These are phyloP conservation scores for Arachnomyces sp. DNA, from an alignment of 2,329 filamentous ascomycete genomes.

Conservation along the genomic window DNA sequence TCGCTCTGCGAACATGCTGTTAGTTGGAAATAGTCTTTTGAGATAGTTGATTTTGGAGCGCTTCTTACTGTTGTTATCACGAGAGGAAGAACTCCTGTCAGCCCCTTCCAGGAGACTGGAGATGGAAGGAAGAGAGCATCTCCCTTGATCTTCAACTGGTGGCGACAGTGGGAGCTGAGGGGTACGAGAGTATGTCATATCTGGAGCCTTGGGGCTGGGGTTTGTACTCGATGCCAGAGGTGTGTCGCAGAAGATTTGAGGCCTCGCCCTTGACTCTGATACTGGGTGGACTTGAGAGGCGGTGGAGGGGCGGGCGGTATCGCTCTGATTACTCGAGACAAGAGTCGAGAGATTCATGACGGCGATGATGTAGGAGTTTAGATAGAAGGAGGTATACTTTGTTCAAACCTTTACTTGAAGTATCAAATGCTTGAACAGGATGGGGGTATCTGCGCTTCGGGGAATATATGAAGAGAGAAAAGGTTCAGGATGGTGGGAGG, in stretches of 20 bases:
- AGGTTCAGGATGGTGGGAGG: no score
- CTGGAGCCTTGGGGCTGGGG: constrained; percentile 4
- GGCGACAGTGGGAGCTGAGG: constrained; percentile 27
- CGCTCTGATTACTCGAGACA: constrained; percentile 4
- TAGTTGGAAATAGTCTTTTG: constrained; percentile 43
- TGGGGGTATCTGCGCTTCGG: no score
- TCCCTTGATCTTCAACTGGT: constrained; percentile 50
- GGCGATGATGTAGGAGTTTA: no score
- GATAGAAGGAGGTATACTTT: no score
- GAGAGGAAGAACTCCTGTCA: constrained; percentile 55
- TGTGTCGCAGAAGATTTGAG: neutral
- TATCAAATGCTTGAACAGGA: no score
- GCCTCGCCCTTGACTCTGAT: constrained; percentile 21
- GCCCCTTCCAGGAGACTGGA: constrained; percentile 80
- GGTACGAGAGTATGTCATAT: constrained; percentile 5
- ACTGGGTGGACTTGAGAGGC: constrained; percentile 17
- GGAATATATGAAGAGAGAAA: no score
- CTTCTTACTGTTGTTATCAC: no score
- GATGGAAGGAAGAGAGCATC: constrained; percentile 86
- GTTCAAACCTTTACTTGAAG: no score
- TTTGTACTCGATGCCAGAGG: constrained; percentile 1
- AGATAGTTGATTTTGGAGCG: no score
- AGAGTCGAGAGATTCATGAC: constrained; percentile 10
- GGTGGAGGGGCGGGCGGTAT: constrained; percentile 20
- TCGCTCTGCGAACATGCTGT: constrained; percentile 31